Evolutionary conservation across 2,329 filamentous ascomycete genomes (phyloP).

Genomic region (Beauveria australis): DNA sequence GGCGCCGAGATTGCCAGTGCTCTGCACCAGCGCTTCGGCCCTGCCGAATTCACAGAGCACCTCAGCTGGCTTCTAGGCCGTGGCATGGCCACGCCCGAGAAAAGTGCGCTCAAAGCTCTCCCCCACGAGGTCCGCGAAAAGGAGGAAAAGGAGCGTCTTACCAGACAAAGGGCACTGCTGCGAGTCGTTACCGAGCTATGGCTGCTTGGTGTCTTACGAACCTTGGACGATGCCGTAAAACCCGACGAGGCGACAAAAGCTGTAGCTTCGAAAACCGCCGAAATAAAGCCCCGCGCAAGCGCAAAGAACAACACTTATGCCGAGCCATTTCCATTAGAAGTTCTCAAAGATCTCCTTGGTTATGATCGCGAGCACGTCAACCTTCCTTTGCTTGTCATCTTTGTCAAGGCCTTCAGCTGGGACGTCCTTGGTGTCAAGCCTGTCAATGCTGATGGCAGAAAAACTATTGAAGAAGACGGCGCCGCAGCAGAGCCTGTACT

Average conservation of each 20-base stretch:
- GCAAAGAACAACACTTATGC: constrained; percentile 57
- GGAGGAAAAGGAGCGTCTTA: constrained; percentile 89
- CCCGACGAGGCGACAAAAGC: constrained; percentile 57
- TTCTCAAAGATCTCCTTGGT: constrained; percentile 92
- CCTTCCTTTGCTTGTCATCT: constrained; percentile 82
- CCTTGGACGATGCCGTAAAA: constrained; percentile 58
- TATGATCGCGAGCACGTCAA: constrained; percentile 91
- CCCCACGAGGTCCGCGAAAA: constrained; percentile 78
- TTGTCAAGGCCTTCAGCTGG: constrained; percentile 95
- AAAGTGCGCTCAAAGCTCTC: constrained; percentile 68
- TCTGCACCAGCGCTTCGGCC: constrained; percentile 91
- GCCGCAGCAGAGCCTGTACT: neutral
- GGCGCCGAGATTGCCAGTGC: constrained; percentile 90
- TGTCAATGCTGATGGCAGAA: constrained; percentile 67
- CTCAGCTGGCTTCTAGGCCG: constrained; percentile 89
- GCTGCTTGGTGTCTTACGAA: constrained; percentile 82
- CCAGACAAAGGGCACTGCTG: constrained; percentile 75
- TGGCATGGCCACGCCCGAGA: constrained; percentile 85
- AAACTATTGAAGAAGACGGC: constrained; percentile 58
- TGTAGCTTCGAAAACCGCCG: constrained; percentile 54
- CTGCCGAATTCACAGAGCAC: constrained; percentile 81
- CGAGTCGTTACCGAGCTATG: constrained; percentile 92
- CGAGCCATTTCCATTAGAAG: constrained; percentile 92
- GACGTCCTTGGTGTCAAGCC: constrained; percentile 79
- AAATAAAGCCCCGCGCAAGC: constrained; percentile 46